Percentiles rank a stretch among this genome's conserved stretches.
phyloP scores from a whole-genome alignment of 331 rosid genomes.

The Pyrus hybrid region DNA sequence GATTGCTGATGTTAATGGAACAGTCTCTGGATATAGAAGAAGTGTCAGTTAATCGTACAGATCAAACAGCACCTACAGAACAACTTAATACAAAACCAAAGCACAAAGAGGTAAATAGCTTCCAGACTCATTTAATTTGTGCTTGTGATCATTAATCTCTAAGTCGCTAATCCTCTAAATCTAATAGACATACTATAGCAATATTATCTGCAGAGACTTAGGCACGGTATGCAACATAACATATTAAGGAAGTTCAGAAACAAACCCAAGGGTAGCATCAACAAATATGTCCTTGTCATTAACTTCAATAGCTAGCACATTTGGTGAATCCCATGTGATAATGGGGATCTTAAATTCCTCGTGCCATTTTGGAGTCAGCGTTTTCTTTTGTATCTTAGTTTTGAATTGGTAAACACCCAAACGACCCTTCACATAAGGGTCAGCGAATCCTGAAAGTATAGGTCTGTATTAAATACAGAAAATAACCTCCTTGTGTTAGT shows the following conservation, averaged over 20 bases:
- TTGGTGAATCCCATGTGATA: constrained; percentile 67
- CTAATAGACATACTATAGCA: not conserved
- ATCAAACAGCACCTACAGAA: not conserved
- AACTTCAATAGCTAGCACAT: constrained; percentile 54
- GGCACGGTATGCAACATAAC: not conserved
- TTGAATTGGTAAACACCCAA: constrained; percentile 70
- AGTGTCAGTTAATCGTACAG: constrained; percentile 1
- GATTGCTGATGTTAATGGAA: constrained; percentile 44
- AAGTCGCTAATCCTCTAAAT: not conserved
- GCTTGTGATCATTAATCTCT: not conserved
- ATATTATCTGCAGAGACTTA: not conserved
- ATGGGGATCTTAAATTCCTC: constrained; percentile 91
- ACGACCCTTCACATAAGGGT: constrained; percentile 88
- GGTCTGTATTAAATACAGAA: constrained; percentile 10
- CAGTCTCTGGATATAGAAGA: constrained; percentile 54
- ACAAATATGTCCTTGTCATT: constrained; percentile 82
- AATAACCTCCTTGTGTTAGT: not conserved
- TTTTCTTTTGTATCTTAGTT: constrained; percentile 72
- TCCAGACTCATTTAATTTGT: not conserved
- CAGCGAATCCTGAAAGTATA: constrained; percentile 70
- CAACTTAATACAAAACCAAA: not conserved
- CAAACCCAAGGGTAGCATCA: constrained; percentile 84
- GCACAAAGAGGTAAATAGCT: not conserved
- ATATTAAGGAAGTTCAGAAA: constrained; percentile 19
- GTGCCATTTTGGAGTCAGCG: constrained; percentile 69